Percentiles rank a stretch among this genome's conserved stretches.
These are phyloP conservation scores for Yamadazyma mexicana DNA, from an alignment of 1,139 yeast species.

Conservation along the genomic window DNA sequence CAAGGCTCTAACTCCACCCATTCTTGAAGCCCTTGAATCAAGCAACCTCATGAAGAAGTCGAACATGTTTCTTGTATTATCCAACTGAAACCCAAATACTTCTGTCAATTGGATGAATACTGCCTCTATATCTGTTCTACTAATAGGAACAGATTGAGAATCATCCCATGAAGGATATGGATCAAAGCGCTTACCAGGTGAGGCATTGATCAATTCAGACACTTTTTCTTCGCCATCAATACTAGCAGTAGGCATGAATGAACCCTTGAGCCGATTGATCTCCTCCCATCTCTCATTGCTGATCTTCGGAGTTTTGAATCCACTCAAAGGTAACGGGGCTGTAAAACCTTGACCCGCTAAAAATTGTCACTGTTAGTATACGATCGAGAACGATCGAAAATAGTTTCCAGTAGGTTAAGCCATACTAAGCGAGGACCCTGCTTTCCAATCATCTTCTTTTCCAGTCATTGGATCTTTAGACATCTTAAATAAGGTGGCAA, in stretches of 20 bases:
- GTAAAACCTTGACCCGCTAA: constrained; percentile 34
- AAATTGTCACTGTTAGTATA: constrained; percentile 19
- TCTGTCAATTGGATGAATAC: constrained; percentile 51
- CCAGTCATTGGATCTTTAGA: background rate
- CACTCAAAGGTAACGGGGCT: constrained; percentile 44
- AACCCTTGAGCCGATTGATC: constrained; percentile 22
- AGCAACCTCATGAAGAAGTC: constrained; percentile 61
- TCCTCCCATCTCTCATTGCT: constrained; percentile 22
- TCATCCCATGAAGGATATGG: constrained; percentile 63
- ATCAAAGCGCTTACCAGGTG: constrained; percentile 32
- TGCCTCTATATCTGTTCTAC: constrained; percentile 53
- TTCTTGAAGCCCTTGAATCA: constrained; percentile 71
- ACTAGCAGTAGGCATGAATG: background rate
- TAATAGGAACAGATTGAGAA: constrained; percentile 49
- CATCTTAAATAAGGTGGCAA: background rate
- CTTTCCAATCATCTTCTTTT: background rate
- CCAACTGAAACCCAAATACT: constrained; percentile 70
- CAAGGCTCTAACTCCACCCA: constrained; percentile 55
- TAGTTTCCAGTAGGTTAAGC: background rate
- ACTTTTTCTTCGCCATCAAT: background rate
- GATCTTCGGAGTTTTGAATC: constrained; percentile 34
- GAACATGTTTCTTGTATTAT: constrained; percentile 63
- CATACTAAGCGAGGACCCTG: constrained; percentile 2
- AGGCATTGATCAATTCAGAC: constrained; percentile 7
- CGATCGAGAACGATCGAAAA: background rate